These are phyloP conservation scores for Erythrobasidium yunnanense DNA, from an alignment of 768 basidiomycete genomes.

Conservation along the genomic window DNA sequence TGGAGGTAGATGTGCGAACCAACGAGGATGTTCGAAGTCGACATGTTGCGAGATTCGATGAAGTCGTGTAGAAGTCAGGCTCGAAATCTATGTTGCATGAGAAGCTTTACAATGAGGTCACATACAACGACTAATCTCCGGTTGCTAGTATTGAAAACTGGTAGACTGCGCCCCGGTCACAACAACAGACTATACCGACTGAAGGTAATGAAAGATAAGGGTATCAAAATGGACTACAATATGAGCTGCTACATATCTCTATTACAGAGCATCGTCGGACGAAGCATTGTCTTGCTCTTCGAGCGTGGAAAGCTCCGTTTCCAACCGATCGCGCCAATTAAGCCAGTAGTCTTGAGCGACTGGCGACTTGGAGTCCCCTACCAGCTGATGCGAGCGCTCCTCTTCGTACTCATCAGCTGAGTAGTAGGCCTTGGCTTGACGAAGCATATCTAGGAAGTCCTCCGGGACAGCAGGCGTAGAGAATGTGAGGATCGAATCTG, in stretches of 20 bases:
- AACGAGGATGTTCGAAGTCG: background rate
- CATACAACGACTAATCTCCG: too few species aligned
- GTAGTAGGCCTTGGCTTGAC: background rate
- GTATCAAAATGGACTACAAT: too few species aligned
- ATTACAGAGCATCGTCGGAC: background rate
- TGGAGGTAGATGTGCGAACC: too few species aligned
- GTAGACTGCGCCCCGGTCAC: too few species aligned
- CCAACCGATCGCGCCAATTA: constrained; percentile 18
- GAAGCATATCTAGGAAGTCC: background rate
- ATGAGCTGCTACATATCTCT: background rate
- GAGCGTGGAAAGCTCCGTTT: background rate
- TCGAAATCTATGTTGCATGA: too few species aligned
- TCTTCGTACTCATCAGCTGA: background rate
- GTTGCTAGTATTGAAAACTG: too few species aligned
- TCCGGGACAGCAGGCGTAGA: constrained; percentile 5
- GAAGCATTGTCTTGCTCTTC: background rate
- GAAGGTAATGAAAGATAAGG: too few species aligned
- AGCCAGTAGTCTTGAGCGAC: constrained; percentile 7
- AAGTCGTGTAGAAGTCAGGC: background rate
- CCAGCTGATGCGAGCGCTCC: background rate
- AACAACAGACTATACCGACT: too few species aligned
- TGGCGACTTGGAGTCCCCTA: too few species aligned
- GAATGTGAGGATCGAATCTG: background rate
- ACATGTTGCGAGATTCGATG: background rate
- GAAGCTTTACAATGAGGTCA: too few species aligned